phyloP scores from a whole-genome alignment of 345 rosid species.

The Stellera chamaejasme region DNA sequence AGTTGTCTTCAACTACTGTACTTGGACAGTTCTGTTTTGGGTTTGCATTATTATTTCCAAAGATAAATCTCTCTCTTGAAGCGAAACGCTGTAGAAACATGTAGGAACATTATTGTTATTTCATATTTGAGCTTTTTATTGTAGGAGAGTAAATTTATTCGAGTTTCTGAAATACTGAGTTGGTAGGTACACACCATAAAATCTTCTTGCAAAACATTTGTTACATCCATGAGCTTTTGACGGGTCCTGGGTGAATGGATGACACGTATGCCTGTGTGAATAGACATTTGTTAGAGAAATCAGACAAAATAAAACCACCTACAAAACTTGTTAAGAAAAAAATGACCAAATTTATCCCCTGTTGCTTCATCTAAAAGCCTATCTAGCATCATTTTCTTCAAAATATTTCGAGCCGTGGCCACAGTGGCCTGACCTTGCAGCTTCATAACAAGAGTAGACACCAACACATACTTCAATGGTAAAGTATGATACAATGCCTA shows the following conservation, averaged over 20 bases:
- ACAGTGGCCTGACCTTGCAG: conserved; percentile 70
- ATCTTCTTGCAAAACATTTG: conserved; percentile 40
- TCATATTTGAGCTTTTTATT: too few relatives aligned
- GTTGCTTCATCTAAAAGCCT: conserved; percentile 63
- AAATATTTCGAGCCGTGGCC: conserved; percentile 48
- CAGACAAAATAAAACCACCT: background rate
- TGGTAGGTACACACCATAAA: conserved; percentile 38
- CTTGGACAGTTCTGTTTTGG: conserved; percentile 25
- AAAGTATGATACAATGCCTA: conserved; percentile 85
- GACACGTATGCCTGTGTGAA: conserved; percentile 72
- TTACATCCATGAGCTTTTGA: conserved; percentile 72
- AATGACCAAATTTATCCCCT: conserved; percentile 33
- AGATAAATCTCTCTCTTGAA: conserved; percentile 72
- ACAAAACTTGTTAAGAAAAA: background rate
- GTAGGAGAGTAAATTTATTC: background rate
- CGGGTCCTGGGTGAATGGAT: conserved; percentile 55
- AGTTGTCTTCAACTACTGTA: too few relatives aligned
- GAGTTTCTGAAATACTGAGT: background rate
- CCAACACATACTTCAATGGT: conserved; percentile 64
- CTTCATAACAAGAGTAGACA: conserved; percentile 63
- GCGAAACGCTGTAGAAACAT: conserved; percentile 47
- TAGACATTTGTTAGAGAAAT: conserved; percentile 10
- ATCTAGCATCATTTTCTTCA: conserved; percentile 65
- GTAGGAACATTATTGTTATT: background rate
- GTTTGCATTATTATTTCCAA: conserved; percentile 30